phyloP scores from a whole-genome alignment of 1,284 basidiomycete genomes.

The Schizopora paradoxa region DNA sequence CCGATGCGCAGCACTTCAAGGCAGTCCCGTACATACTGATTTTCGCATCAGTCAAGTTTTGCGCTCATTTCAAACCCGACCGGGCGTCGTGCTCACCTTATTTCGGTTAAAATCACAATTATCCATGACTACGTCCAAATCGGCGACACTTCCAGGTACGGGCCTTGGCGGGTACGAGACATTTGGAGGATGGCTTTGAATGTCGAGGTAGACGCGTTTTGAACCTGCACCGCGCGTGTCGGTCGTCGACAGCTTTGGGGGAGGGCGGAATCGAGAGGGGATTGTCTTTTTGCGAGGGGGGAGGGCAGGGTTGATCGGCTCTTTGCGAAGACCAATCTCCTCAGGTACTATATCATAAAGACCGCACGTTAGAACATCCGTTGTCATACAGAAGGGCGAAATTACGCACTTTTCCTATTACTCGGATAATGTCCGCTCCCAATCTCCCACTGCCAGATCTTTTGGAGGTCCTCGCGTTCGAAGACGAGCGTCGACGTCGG shows the following conservation, averaged over 20 bases:
- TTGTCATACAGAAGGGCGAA: conserved; percentile 6
- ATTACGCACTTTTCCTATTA: conserved; percentile 59
- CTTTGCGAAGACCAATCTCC: conserved; percentile 51
- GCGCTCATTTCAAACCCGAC: not conserved
- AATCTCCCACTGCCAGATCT: conserved; percentile 93
- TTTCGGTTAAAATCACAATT: conserved; percentile 81
- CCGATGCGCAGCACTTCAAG: conserved; percentile 67
- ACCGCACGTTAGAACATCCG: not conserved
- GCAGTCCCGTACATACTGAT: conserved; percentile 72
- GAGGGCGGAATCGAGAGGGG: conserved; percentile 41
- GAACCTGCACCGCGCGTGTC: conserved; percentile 66
- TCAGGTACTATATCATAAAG: conserved; percentile 55
- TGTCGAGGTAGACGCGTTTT: conserved; percentile 70
- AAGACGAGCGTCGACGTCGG: conserved; percentile 75
- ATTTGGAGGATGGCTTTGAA: conserved; percentile 50
- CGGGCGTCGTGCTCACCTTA: conserved; percentile 48
- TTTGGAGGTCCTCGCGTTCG: conserved; percentile 68
- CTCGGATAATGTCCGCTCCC: conserved; percentile 88
- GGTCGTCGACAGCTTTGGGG: conserved; percentile 33
- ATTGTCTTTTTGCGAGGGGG: conserved; percentile 43
- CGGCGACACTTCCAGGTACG: conserved; percentile 72
- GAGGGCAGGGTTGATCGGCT: conserved; percentile 68
- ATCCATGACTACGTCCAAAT: conserved; percentile 84
- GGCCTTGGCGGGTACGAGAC: conserved; percentile 81
- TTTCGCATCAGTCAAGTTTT: conserved; percentile 7